Evolutionary conservation across 1,284 basidiomycete genomes (phyloP).

Genomic region (Ustilago loliicola): DNA sequence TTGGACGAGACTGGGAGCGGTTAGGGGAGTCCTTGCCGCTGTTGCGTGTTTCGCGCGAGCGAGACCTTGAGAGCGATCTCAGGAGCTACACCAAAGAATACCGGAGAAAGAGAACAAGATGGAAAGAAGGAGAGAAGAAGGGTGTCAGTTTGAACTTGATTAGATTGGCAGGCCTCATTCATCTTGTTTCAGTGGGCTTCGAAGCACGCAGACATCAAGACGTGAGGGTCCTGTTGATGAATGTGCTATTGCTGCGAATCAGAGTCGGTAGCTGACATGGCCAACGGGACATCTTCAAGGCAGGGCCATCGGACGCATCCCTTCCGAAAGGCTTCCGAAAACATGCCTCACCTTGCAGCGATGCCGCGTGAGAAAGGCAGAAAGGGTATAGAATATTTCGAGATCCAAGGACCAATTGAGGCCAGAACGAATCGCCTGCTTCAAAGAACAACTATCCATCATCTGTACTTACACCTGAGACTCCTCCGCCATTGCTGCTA

Average conservation of each 20-base stretch:
- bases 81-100: constrained; percentile 36
- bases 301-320: neutral
- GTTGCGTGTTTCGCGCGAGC: constrained; percentile 62
- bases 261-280: neutral
- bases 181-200: neutral
- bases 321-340: neutral
- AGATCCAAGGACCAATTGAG: neutral
- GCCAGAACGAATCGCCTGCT: neutral
- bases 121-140: constrained; percentile 3
- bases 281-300: constrained; percentile 3
- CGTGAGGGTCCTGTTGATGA: neutral
- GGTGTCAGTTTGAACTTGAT: neutral
- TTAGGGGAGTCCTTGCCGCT: constrained; percentile 50
- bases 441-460: neutral
- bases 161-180: neutral
- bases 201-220: neutral
- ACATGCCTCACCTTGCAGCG: neutral
- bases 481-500: constrained; percentile 27
- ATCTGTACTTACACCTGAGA: constrained; percentile 47
- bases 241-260: constrained; percentile 16
- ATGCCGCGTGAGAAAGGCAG: neutral
- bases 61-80: constrained; percentile 62
- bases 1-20: constrained; percentile 37
- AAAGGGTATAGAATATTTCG: constrained; percentile 9
- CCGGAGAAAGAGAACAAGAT: neutral